Percentiles rank a stretch among this genome's conserved stretches.
Evolutionary conservation across 306 rosid genomes (phyloP).

Genomic region (Potentilla sterilis): DNA sequence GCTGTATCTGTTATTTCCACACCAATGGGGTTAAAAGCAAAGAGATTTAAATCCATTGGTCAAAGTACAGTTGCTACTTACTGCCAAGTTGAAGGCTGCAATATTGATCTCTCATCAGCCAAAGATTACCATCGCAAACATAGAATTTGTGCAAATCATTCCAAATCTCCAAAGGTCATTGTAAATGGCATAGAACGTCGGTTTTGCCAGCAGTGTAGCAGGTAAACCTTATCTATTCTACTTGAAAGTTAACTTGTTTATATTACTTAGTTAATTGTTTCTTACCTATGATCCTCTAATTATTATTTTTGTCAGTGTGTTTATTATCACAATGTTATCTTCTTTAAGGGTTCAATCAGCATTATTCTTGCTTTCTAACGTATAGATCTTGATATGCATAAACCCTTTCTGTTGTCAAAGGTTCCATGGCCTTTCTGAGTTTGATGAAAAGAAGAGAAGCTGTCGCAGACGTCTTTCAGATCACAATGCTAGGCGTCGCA

Average conservation of each 20-base stretch:
- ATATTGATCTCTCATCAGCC: slow-evolving; percentile 68
- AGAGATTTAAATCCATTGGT: slow-evolving; percentile 47
- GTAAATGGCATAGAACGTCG: slow-evolving; percentile 70
- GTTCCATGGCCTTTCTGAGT: slow-evolving; percentile 83
- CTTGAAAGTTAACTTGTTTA: slow-evolving; percentile 13
- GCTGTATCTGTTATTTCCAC: slow-evolving; percentile 37
- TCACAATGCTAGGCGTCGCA: slow-evolving; percentile 99
- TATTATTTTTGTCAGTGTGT: neutral
- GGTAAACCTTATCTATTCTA: slow-evolving; percentile 44
- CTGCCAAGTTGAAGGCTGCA: slow-evolving; percentile 96
- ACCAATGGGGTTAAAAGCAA: slow-evolving; percentile 33
- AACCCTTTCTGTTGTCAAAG: slow-evolving; percentile 45
- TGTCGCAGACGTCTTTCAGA: slow-evolving; percentile 91
- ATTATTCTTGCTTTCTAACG: slow-evolving; percentile 13
- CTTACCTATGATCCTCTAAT: neutral
- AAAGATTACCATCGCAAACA: slow-evolving; percentile 93
- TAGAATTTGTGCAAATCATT: slow-evolving; percentile 74
- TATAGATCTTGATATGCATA: slow-evolving; percentile 18
- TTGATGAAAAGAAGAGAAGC: slow-evolving; percentile 90
- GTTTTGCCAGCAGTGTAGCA: slow-evolving; percentile 97
- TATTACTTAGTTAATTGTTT: neutral
- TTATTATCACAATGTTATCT: neutral
- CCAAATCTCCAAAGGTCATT: slow-evolving; percentile 77
- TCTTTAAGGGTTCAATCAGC: slow-evolving; percentile 13
- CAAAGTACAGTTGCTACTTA: slow-evolving; percentile 36